Percentiles rank a stretch among this genome's conserved stretches.
phyloP scores from a whole-genome alignment of 345 rosid genomes.

The Murraya paniculata region DNA sequence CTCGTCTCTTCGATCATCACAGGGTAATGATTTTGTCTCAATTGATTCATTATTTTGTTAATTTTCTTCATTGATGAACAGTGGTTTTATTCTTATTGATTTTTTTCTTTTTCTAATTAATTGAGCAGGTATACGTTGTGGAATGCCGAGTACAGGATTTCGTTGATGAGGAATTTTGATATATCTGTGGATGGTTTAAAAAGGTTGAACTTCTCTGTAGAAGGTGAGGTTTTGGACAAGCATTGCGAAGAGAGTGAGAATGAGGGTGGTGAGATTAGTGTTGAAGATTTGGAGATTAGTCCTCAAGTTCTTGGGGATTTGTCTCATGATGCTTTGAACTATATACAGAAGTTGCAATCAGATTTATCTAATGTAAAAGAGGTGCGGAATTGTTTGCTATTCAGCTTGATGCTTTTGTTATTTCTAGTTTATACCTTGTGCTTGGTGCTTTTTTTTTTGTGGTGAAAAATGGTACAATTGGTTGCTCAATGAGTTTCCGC shows the following conservation, averaged over 20 bases:
- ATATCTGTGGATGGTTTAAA: conserved; percentile 29
- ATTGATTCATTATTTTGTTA: no score
- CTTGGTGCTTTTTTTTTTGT: background rate
- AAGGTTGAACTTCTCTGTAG: conserved; percentile 18
- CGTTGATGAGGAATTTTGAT: conserved; percentile 68
- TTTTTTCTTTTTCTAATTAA: background rate
- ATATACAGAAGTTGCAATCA: conserved; percentile 57
- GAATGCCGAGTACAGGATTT: conserved; percentile 90
- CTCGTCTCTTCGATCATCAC: conserved; percentile 79
- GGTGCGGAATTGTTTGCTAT: conserved; percentile 34
- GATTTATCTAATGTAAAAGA: conserved; percentile 55
- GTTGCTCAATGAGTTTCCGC: background rate
- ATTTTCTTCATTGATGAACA: background rate
- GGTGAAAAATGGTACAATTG: background rate
- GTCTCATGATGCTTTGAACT: conserved; percentile 65
- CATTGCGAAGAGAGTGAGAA: conserved; percentile 28
- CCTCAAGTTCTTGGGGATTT: conserved; percentile 63
- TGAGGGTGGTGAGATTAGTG: conserved; percentile 20
- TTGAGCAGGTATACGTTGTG: conserved; percentile 71
- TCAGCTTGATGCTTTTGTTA: background rate
- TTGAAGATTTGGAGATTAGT: conserved; percentile 47
- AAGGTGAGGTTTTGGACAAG: conserved; percentile 29
- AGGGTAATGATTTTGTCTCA: conserved; percentile 45
- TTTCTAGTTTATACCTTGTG: background rate
- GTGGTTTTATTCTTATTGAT: background rate